A percentile compares a stretch with the other conserved stretches of the same genome.
These are phyloP conservation scores for Amaranthus tricolor DNA, from an alignment of 179 eudicot genomes.

Conservation along the genomic window DNA sequence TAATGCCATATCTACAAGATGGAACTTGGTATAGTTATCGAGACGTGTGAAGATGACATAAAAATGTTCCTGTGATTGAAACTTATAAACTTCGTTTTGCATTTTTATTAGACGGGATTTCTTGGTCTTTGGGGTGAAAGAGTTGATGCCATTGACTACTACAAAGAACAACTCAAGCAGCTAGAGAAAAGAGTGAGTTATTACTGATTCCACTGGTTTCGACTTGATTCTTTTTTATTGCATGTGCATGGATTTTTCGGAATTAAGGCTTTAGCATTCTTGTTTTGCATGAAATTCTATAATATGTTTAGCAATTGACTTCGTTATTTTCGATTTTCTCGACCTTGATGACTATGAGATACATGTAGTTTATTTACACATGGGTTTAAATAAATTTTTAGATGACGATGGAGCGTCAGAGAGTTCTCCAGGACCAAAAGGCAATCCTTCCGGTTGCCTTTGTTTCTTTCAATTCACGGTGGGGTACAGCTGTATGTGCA, in stretches of 20 bases:
- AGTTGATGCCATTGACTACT: slow-evolving; percentile 72
- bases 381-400: slow-evolving; percentile 23
- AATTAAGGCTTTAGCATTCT: not conserved
- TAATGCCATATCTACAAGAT: not conserved
- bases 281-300: too few species aligned
- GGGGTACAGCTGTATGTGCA: slow-evolving; percentile 94
- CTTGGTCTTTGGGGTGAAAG: slow-evolving; percentile 82
- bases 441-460: slow-evolving; percentile 64
- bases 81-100: slow-evolving; percentile 19
- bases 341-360: not conserved
- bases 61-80: not conserved
- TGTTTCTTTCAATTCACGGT: slow-evolving; percentile 81
- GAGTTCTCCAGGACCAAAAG: slow-evolving; percentile 63
- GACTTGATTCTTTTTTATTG: not conserved
- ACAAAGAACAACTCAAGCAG: slow-evolving; percentile 52
- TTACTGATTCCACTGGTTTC: slow-evolving; percentile 2
- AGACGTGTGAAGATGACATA: not conserved
- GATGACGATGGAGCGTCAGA: slow-evolving; percentile 78
- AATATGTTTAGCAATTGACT: not conserved
- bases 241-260: not conserved
- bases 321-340: too few species aligned
- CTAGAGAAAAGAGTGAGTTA: slow-evolving; percentile 63
- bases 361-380: not conserved
- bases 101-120: slow-evolving; percentile 56
- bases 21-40: not conserved